Base-by-base conservation (phyloP, 768 basidiomycete genomes). In the Pleurotus eryngii region DNA sequence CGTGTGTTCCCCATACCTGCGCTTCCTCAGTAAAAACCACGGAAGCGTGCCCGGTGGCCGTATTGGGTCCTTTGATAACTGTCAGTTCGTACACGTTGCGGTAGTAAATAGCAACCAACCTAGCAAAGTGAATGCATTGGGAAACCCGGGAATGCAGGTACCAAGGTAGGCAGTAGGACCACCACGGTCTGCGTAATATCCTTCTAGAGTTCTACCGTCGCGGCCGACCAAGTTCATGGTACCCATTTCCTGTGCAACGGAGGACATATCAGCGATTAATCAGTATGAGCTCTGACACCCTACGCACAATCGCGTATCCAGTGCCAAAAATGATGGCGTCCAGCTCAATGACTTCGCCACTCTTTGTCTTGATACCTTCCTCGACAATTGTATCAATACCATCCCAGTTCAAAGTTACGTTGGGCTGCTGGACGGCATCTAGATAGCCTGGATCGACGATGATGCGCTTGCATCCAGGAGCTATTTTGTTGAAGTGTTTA, bases 381-480 rank as follows among this genome's bases (percentile, higher is more conserved):
- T 78, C 74, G 2, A 77, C 77, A 40, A 85, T 65, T 3, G 66
- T 64, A n/a, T 79, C 76, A 46, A 85, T 80, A 8, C 60, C 65
- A 18, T 79, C 78, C 76, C 78, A 84, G 15, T 62, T 67, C 45
- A 87, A 60, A 17, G 69, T 69, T 35, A 87, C 79, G 65, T 88
- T 86, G 1, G 81, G 74, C 45, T 71, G 72, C 54, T 80, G 71
- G 50, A 87, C 66, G 22, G 74, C 70, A n/a, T 76, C 66, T 17
- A 88, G 75, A 64, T 85, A 87, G 15, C 76, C 77, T 3, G 82
- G 80, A 63, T 89, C 83, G 55, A 81, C 72, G 35, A 88, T 80
- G 17, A 86, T 76, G 39, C 87, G 77, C 67, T 85, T 86, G 65
- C 85, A 87, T 18, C 85, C 85, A 27, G 80, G 77, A 43, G 78